Base-by-base conservation (phyloP, 495 filamentous ascomycete genomes). In the Saxophila tyrrhenica region DNA sequence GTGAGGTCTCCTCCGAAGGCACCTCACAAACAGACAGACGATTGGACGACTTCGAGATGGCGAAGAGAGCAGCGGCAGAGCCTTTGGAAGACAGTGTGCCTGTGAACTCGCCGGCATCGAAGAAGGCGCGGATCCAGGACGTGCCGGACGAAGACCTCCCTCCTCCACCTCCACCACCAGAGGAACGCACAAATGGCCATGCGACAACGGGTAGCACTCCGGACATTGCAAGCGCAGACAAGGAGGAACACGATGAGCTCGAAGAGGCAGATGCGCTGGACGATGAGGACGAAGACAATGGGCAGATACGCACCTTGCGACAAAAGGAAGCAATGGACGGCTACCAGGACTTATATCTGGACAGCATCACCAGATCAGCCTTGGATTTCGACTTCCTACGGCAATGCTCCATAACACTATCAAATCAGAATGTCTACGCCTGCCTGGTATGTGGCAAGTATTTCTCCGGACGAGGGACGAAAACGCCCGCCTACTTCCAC, bases 351-450 rank as follows among this genome's bases (percentile, higher is more conserved):
- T 80, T 99, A 25, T 99, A 99, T 67, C 85, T 99, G 50, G 94
- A 99, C 70, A 97, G 91, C 1, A 91, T 99, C 69, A 82, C 96
- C 70, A 87, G 92, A 39, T 71, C 70, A 25, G 71, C 94, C 16
- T 81, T 95, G 17, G 90, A 95, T 68, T 95, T 94, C 63, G 92
- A 99, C 67, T 99, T 99, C 67, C 91, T 97, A 64, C 97, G 97
- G 75, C 79, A 94, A 19, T 99, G 92, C 73, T 97, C 94, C 1
- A 75, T 97, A 59, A 91, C 86, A 22, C 73, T 99, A 10, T 94
- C 89, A 20, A 97, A 96, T 65, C 96, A 96, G 72, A 97, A 99
- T 61, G 90, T 99, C 48, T 99, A 99, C 67, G 92, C 94, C 2
- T 99, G 92, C 64, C 77, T 99, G 21, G 87, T 97, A 0, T 99